Base-by-base conservation (phyloP, 2,329 filamentous ascomycete species). In the Didymella glomerata region DNA sequence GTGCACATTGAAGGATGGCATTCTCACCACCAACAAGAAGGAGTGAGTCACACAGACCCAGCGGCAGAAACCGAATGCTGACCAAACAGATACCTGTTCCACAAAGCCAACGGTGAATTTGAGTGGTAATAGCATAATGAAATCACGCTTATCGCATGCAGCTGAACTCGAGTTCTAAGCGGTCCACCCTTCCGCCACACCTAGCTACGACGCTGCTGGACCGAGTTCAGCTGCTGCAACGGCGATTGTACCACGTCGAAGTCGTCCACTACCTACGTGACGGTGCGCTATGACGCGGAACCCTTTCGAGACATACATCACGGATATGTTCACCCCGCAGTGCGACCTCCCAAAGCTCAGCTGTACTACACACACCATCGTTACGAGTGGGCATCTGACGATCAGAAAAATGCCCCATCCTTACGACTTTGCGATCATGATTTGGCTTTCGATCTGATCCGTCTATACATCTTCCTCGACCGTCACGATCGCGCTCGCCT, bases 1-100 rank as follows among this genome's bases (percentile, higher is more conserved):
- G 90, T 99, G 95, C 80, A 93, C 92, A 1, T 87, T 99, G 64
- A 98, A 98, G 82, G 95, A 99, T 72, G 95, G 95, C 20, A 91
- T 99, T 18, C 84, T 99, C 67, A 96, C 91, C 44, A 92, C 96
- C 36, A 93, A 94, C 67, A 92, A 92, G 68, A 96, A 92, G 79
- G 95, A 99, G 84, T 90, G 78, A 78, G 85, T 83, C 3, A 40
- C 36, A 40, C 24, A 36, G 25, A 20, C 18, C 38, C 30, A 18
- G 20, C 27, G 7, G 5, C 10, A 0, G 20, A 36, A 13, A 22
- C 2, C 13, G 2, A 1, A 7, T 48, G n/a, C 62, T 68, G 53
- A 66, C 66, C 16, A 51, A 40, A 10, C 66, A 88, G 86, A 78
- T 97, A 96, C 74, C 91, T 99, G 66, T 99, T 99, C 81, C 93